Evolutionary conservation across 176 grass and related monocot species (phyloP), one percentile per base, ranked within the genome.

Genomic region (Phragmites australis): DNA sequence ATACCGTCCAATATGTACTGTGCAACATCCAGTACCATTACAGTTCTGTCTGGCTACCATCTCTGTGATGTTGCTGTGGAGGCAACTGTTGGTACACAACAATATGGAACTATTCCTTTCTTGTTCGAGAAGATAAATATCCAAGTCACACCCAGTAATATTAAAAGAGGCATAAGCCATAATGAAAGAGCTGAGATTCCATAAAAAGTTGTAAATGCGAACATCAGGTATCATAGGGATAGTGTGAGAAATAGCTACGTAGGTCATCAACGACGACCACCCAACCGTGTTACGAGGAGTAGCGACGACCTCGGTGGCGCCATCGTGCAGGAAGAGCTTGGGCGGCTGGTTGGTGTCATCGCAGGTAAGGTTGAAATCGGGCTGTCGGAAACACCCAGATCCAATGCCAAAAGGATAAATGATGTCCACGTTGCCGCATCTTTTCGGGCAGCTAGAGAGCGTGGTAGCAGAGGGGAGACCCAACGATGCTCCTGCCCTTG

Each of bases 401-500:
- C 68, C 59, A 26, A 81, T 56, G 30, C 87, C 81, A 16, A 89
- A 82, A 25, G 87, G 87, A 19, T 81, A 89, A 34, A 43, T 18
- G 48, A 84, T 46, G 32, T 11, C 84, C 23, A 62, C 6, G 17
- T 88, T 65, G 19, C 86, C 80, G 10, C 80, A 83, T 9, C 6
- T 48, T 4, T 4, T 88, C 11, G 34, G 66, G 32, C 86, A 88
- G 30, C 22, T 27, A 1, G 65, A 42, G 3, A 81, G 71, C 10
- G 34, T 81, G 1, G 53, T 53, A 17, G 14, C 68, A 44, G 83
- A 85, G 27, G 65, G 41, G 19, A 13, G n/a, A 30, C 12, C 23
- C 57, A 30, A 0, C 4, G 57, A 29, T 27, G 55, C 22, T 58
- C 23, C 55, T 27, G 25, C 23, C 23, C 55, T 10, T 14, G 55